Evolutionary conservation across 352 stramenopile genomes (phyloP).

Genomic region (Globisporangium paddicum): DNA sequence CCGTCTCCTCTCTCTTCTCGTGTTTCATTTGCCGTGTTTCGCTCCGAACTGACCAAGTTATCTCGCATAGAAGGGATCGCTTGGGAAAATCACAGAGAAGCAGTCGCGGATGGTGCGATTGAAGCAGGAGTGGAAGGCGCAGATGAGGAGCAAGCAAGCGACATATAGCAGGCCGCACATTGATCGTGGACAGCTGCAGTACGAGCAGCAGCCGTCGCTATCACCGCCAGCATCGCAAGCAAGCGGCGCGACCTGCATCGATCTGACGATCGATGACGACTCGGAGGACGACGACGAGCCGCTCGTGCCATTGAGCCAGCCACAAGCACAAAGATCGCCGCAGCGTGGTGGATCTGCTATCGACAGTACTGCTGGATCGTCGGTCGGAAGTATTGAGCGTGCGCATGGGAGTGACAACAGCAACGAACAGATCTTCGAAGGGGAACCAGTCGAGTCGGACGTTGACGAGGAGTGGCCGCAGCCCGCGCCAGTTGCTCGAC

Average conservation of each 20-base stretch:
- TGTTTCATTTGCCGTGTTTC: neutral
- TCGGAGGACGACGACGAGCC: slow-evolving; percentile 50
- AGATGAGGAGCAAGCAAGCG: slow-evolving; percentile 3
- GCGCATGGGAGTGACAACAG: neutral
- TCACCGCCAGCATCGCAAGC: neutral
- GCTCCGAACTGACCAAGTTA: neutral
- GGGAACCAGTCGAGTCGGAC: slow-evolving; percentile 41
- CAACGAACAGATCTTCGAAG: neutral
- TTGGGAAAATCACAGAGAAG: neutral
- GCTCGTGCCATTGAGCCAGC: slow-evolving; percentile 5
- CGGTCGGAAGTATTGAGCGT: neutral
- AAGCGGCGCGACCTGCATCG: slow-evolving; percentile 23
- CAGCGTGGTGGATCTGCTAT: neutral
- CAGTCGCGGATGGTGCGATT: slow-evolving; percentile 14
- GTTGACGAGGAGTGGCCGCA: slow-evolving; percentile 58
- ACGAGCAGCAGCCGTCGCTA: neutral
- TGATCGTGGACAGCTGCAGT: neutral
- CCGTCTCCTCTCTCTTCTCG: neutral
- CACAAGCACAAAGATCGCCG: neutral
- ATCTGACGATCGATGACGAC: slow-evolving; percentile 53
- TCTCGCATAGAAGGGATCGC: neutral
- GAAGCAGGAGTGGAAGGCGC: slow-evolving; percentile 14
- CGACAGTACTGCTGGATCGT: neutral
- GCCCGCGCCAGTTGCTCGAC: neutral
- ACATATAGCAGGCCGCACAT: neutral